Base-by-base conservation (phyloP, 2,329 filamentous ascomycete species). In the Fusarium abutilonis region DNA sequence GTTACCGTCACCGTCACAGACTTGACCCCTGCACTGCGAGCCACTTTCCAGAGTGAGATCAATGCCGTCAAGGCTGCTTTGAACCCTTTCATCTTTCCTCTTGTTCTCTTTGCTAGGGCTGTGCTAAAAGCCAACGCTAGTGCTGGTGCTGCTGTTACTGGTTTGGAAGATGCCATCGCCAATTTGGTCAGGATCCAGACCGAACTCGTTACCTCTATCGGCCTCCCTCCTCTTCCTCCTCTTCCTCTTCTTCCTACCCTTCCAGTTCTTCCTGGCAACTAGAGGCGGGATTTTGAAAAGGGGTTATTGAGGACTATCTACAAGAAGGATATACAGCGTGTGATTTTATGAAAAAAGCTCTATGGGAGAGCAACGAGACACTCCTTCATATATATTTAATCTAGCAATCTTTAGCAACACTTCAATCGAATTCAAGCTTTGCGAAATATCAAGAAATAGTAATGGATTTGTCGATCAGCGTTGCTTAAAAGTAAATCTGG, bases 41-140 rank as follows among this genome's bases (percentile, higher is more conserved):
- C 49, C 11, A 10, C 35, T 2, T 11, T 66, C 9, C 35, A 38
- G 6, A n/a, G 29, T 4, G 63, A 65, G 23, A 4, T 63, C 2
- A 4, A 23, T 1, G 58, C 58, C 4, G 17, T 63, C 6, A 53
- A 26, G 19, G 4, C 4, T 0, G n/a, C 35, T 2, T 2, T 65
- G 1, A 52, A 39, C 19, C 62, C 62, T 1, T 59, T 66, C 11
- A 4, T 63, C 4, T 19, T n/a, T 0, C 63, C 58, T 5, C 3
- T 65, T 1, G 1, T 49, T 4, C 9, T 41, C 36, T 44, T 65
- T 1, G 26, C 43, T 2, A 17, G 10, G 17, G 63, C 63, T 7
- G 47, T 55, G 0, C 15, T 34, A 34, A 28, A 17, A 3, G 50
- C 17, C 8, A 15, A 11, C 9, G 10, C 19, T 26, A 13, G 19